Evolutionary conservation across 768 basidiomycete genomes (phyloP).

Genomic region (Russula emetica): DNA sequence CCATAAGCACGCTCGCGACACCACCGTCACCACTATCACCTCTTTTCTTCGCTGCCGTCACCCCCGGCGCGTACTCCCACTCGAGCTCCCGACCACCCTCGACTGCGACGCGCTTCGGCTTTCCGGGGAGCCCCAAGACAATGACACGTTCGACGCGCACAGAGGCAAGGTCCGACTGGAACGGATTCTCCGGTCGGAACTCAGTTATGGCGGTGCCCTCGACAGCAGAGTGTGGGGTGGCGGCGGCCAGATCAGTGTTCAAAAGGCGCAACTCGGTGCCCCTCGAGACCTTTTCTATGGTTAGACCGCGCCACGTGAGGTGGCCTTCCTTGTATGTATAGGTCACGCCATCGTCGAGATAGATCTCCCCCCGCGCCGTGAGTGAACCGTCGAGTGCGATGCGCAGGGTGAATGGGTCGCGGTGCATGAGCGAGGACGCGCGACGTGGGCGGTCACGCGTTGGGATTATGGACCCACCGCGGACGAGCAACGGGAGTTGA

Average conservation of each 20-base stretch:
- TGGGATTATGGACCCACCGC: conserved; percentile 85
- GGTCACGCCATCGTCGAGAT: conserved; percentile 90
- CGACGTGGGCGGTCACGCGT: conserved; percentile 85
- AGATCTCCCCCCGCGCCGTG: conserved; percentile 76
- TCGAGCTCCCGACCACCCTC: conserved; percentile 50
- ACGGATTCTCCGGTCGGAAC: conserved; percentile 60
- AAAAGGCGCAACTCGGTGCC: conserved; percentile 43
- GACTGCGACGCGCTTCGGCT: conserved; percentile 58
- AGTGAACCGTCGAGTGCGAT: conserved; percentile 64
- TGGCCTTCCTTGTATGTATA: conserved; percentile 73
- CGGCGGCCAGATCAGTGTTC: conserved; percentile 52
- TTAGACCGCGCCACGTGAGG: conserved; percentile 78
- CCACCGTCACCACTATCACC: conserved; percentile 65
- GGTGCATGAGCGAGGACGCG: conserved; percentile 81
- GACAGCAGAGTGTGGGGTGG: conserved; percentile 45
- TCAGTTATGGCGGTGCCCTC: conserved; percentile 46
- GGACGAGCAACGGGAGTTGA: conserved; percentile 79
- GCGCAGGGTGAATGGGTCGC: conserved; percentile 89
- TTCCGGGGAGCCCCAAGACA: conserved; percentile 61
- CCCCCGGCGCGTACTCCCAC: conserved; percentile 66
- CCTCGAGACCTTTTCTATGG: conserved; percentile 48
- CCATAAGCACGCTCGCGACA: conserved; percentile 58
- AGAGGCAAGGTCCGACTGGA: conserved; percentile 56
- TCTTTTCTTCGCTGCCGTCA: conserved; percentile 42
- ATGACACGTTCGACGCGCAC: conserved; percentile 83